Conservation (phyloP, 371 early-diverging fungal species). For the Blastocladiella emersonii region DNA sequence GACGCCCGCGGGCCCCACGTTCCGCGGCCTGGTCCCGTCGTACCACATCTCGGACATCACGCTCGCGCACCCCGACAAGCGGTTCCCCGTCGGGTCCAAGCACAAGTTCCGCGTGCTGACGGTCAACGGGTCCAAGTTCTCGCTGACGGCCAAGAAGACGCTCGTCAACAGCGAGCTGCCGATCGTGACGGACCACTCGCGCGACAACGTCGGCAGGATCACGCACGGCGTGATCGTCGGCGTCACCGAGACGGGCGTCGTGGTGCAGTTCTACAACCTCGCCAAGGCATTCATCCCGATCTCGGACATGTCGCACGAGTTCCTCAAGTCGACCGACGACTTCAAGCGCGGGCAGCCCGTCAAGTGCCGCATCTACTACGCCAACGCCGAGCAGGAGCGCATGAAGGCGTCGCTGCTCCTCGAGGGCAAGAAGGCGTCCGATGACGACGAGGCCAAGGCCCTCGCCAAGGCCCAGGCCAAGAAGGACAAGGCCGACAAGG, state of each 20-base stretch:
- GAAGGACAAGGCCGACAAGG: background rate
- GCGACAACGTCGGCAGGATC: slow-evolving; percentile 37
- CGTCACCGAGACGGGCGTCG: slow-evolving; percentile 47
- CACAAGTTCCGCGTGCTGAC: slow-evolving; percentile 57
- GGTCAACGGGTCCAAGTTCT: slow-evolving; percentile 35
- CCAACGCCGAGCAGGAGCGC: slow-evolving; percentile 34
- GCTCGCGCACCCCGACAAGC: slow-evolving; percentile 55
- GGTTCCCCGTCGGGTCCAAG: slow-evolving; percentile 54
- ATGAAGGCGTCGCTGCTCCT: slow-evolving; percentile 22
- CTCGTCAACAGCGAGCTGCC: slow-evolving; percentile 58
- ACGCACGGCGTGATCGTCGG: slow-evolving; percentile 49
- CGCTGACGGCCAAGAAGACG: slow-evolving; percentile 62
- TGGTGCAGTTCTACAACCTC: slow-evolving; percentile 63
- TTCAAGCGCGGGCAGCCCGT: slow-evolving; percentile 64
- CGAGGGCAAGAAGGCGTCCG: slow-evolving; percentile 16
- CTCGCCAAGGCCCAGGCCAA: background rate
- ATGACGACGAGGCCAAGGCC: background rate
- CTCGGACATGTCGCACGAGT: slow-evolving; percentile 39
- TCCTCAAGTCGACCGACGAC: slow-evolving; percentile 18
- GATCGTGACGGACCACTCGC: slow-evolving; percentile 39
- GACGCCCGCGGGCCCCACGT: slow-evolving; percentile 11
- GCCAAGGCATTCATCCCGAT: slow-evolving; percentile 52
- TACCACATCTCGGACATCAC: slow-evolving; percentile 60
- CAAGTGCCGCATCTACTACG: slow-evolving; percentile 53
- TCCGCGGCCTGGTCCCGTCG: slow-evolving; percentile 56